A percentile compares a stretch with the other conserved stretches of the same genome.
These are phyloP conservation scores for Tilletia walkeri DNA, from an alignment of 1,284 basidiomycete genomes.

Conservation along the genomic window DNA sequence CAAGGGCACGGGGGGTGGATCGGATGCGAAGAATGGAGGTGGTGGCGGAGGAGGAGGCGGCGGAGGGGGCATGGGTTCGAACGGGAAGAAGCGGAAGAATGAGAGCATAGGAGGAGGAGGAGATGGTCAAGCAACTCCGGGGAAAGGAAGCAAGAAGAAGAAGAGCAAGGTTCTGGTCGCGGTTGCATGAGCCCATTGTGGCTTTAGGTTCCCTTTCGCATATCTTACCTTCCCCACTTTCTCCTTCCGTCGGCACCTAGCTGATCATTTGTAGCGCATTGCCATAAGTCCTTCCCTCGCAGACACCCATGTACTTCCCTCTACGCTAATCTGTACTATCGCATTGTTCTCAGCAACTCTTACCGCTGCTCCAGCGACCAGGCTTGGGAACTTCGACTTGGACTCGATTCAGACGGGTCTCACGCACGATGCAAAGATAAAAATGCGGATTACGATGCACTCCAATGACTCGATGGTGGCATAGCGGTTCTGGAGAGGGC, in stretches of 20 bases:
- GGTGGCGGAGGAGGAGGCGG: background rate
- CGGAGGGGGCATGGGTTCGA: background rate
- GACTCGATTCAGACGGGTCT: too few species aligned
- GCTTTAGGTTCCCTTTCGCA: background rate
- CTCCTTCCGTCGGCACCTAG: background rate
- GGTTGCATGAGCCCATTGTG: background rate
- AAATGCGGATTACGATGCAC: too few species aligned
- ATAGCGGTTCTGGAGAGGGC: too few species aligned
- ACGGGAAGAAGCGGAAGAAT: slow-evolving; percentile 14
- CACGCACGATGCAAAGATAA: too few species aligned
- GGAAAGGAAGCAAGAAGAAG: background rate
- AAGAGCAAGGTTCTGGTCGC: slow-evolving; percentile 7
- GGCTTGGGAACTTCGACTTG: too few species aligned
- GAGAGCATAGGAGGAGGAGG: background rate
- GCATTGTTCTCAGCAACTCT: too few species aligned
- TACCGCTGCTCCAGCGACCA: too few species aligned
- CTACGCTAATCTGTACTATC: too few species aligned
- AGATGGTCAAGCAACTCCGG: background rate
- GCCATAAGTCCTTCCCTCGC: too few species aligned
- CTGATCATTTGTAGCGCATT: too few species aligned
- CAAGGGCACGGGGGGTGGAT: background rate
- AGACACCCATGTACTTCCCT: too few species aligned
- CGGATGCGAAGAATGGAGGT: background rate
- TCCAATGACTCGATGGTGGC: too few species aligned
- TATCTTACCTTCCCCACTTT: background rate